Evolutionary conservation across 208 protist genomes (phyloP), one percentile per base, ranked within the genome.

Genomic region (Borovskyia barvae): DNA sequence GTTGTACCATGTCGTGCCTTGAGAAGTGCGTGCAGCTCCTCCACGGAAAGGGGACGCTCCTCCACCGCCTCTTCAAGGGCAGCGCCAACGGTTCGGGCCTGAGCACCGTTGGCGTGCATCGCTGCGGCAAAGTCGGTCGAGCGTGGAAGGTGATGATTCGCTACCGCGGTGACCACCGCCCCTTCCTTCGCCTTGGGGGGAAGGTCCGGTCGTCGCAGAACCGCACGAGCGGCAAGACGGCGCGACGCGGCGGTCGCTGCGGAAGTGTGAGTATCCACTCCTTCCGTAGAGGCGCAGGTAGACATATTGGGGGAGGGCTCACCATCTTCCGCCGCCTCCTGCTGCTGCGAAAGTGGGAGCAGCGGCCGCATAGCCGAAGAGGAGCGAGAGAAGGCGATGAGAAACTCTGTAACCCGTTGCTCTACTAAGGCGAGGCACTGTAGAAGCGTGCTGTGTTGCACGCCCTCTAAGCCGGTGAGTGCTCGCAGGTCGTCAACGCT

Each of bases 321-420:
- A n/a, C n/a, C n/a, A n/a, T n/a, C n/a, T 7, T 62, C 35, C 20
- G 53, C 26, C 14, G 20, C 2, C 24, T 42, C 15, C 29, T 51
- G 50, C 20, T 70, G 33, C 0, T 65, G 50, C 46, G 20, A 28
- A 7, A 40, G 9, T 19, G 5, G 58, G 11, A 45, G 54, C 37
- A 48, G 50, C 32, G 7, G 11, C 5, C 25, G 51, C 35, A 39
- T 40, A 32, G 59, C 49, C 17, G 59, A 61, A 50, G 70, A 32
- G 4, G 24, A 49, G 28, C 57, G 57, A 2, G 72, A 43, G 48
- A 62, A 90, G 0, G 71, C 68, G 2, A 86, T 22, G 29, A 95
- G 60, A 53, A 88, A 91, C 67, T 93, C 89, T 60, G 93, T 81
- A 15, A 77, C 28, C 19, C 85, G 71, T 26, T 91, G 82, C 37